Evolutionary conservation across 208 protist genomes (phyloP), one percentile per base, ranked within the genome.

Genomic region (Leishmania lainsoni): DNA sequence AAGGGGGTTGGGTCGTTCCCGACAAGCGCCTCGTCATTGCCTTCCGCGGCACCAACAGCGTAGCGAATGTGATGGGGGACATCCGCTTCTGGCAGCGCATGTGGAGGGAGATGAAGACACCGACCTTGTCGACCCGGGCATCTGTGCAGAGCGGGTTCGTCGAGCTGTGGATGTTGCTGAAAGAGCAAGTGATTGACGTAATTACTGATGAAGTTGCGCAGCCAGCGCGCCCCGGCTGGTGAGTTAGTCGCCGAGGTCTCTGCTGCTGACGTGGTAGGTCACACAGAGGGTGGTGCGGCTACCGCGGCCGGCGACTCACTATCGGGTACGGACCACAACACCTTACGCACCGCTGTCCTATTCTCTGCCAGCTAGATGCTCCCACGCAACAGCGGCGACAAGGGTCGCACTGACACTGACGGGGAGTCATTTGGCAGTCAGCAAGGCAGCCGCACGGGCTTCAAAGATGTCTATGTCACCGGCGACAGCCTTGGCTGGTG

Each of bases 1-100:
- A n/a, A n/a, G n/a, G n/a, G n/a, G n/a, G n/a, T n/a, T n/a, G n/a
- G n/a, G n/a, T n/a, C n/a, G n/a, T n/a, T n/a, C n/a, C n/a, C n/a
- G n/a, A n/a, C n/a, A n/a, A n/a, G n/a, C n/a, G n/a, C n/a, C n/a
- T n/a, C n/a, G n/a, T n/a, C n/a, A 87, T 97, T 42, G 91, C 90
- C 0, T 97, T 97, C 81, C 91, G 94, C 20, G 94, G 94, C 16
- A 97, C 94, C 0, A 83, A 91, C 73, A 97, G 93, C 86, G 56
- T 92, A 0, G 77, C 83, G 20, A 96, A 97, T 78, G 92, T 89
- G 26, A 65, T 89, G 16, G 86, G 92, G 79, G 88, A 96, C 78
- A 85, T 97, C 3, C 89, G 91, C 10, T 90, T 96, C 22, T 84
- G 80, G 9, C 83, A 89, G 84, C 86, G 87, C 17, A 81, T 71